A percentile compares a stretch with the other conserved stretches of the same genome.
Evolutionary conservation across 768 basidiomycete species (phyloP).

Genomic region (Leccinum boreale): DNA sequence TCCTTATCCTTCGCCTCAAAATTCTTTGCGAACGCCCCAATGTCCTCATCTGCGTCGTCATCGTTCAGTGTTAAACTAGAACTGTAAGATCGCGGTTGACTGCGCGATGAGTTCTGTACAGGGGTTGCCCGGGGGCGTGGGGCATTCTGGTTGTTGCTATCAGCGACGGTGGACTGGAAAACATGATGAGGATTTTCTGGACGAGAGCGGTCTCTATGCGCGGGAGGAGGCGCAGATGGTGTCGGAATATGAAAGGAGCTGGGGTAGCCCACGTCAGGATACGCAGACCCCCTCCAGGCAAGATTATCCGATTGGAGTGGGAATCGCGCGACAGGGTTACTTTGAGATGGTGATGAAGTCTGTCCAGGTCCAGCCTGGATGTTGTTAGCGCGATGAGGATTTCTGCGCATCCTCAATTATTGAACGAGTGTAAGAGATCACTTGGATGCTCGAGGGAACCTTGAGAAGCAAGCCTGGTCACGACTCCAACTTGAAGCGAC

Average conservation of each 20-base stretch:
- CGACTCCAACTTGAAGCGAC: neutral
- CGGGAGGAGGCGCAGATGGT: conserved; percentile 5
- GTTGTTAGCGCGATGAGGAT: conserved; percentile 4
- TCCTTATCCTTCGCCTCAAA: conserved; percentile 11
- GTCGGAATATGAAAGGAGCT: conserved; percentile 9
- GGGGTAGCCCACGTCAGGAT: conserved; percentile 7
- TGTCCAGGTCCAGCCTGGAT: conserved; percentile 24
- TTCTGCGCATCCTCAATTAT: conserved; percentile 17
- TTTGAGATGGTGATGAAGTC: neutral
- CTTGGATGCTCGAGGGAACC: conserved; percentile 14
- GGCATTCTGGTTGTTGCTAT: neutral
- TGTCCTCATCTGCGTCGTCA: conserved; percentile 17
- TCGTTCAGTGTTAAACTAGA: conserved; percentile 39
- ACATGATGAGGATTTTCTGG: neutral
- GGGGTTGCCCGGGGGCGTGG: conserved; percentile 16
- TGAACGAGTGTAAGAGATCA: conserved; percentile 12
- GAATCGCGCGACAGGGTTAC: neutral
- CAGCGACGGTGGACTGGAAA: neutral
- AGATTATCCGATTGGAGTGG: neutral
- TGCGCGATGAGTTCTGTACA: conserved; percentile 6
- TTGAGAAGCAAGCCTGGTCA: neutral
- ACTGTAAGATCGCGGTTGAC: conserved; percentile 32
- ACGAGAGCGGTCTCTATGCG: neutral
- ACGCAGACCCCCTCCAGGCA: neutral
- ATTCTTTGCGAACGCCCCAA: conserved; percentile 15